phyloP scores from a whole-genome alignment of 208 protist genomes.

The Vickermania ingenoplastis region DNA sequence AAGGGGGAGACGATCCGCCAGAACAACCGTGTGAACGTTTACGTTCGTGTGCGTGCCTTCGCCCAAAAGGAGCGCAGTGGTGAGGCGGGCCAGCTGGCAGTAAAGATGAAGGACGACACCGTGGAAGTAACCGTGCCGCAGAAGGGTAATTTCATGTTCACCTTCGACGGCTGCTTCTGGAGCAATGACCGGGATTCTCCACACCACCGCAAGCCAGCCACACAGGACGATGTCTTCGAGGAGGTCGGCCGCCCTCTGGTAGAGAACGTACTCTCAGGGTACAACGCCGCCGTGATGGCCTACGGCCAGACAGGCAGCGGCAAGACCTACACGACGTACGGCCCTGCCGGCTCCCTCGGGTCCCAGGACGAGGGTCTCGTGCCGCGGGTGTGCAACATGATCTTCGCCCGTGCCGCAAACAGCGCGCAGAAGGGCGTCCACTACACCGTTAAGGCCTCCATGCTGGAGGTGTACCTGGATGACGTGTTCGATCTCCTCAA shows the following conservation, averaged over 20 bases:
- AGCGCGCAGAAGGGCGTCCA: constrained; percentile 50
- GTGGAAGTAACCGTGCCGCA: constrained; percentile 59
- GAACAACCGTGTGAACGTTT: constrained; percentile 75
- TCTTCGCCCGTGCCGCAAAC: constrained; percentile 49
- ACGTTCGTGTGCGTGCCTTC: constrained; percentile 78
- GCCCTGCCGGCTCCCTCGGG: constrained; percentile 43
- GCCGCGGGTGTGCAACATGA: constrained; percentile 77
- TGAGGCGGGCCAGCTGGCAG: constrained; percentile 28
- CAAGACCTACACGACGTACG: constrained; percentile 80
- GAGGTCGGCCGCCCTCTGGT: constrained; percentile 77
- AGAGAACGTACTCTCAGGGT: constrained; percentile 81
- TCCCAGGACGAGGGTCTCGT: constrained; percentile 61
- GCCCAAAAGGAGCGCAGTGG: constrained; percentile 24
- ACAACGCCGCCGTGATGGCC: constrained; percentile 81
- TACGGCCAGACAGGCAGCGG: constrained; percentile 86
- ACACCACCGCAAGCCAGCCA: constrained; percentile 27
- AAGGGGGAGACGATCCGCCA: constrained; percentile 25
- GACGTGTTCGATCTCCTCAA: constrained; percentile 92
- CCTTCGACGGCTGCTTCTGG: constrained; percentile 92
- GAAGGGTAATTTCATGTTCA: constrained; percentile 73
- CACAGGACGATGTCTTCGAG: constrained; percentile 86
- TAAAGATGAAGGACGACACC: constrained; percentile 57
- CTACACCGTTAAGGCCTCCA: constrained; percentile 63
- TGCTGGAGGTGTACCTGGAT: constrained; percentile 96
- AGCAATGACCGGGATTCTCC: constrained; percentile 55